Evolutionary conservation across 148 eudicot genomes (phyloP), one percentile per base, ranked within the genome.

Genomic region (Cornus florida): DNA sequence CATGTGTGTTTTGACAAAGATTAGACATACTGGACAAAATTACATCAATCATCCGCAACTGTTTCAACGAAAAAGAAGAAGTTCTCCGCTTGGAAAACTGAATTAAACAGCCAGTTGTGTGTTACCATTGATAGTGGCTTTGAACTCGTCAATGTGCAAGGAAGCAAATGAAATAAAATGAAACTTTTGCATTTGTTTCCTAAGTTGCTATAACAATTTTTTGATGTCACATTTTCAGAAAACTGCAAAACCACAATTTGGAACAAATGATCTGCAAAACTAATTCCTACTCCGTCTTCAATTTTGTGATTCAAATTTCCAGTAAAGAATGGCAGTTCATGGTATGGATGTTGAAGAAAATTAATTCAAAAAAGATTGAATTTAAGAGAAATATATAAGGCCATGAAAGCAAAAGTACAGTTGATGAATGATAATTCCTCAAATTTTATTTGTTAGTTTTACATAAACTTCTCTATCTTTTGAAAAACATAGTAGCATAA

Each of bases 21-120:
- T 60, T 69, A 75, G 62, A 50, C 59, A 53, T 16, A 53, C 77
- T 11, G 69, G 33, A 75, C 69, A 38, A 48, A 5, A 38, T 62
- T n/a, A 9, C 22, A 33, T 38, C 66, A 60, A 86, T 78, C 72
- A 78, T 43, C 48, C 48, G 35, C 56, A 78, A 59, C 73, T 53
- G 46, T 75, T 64, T 31, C 48, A 43, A 56, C 23, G 14, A 53
- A 53, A 53, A 11, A 12, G 5, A 53, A 53, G 12, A 50, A 14
- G 14, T 53, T 11, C 59, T 53, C 59, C 14, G 12, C 59, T 53
- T 53, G 59, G 4, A 53, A 43, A 0, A 43, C 48, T 43, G 48
- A 6, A 6, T 43, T 43, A 43, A 43, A 43, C 48, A 43, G 48
- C 48, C 48, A 43, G 48, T 43, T 43, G 48, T 43, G 48, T 43